A percentile compares a stretch with the other conserved stretches of the same genome.
Conservation (phyloP, 2,329 filamentous ascomycete genomes). For the Helotiales sp. region DNA sequence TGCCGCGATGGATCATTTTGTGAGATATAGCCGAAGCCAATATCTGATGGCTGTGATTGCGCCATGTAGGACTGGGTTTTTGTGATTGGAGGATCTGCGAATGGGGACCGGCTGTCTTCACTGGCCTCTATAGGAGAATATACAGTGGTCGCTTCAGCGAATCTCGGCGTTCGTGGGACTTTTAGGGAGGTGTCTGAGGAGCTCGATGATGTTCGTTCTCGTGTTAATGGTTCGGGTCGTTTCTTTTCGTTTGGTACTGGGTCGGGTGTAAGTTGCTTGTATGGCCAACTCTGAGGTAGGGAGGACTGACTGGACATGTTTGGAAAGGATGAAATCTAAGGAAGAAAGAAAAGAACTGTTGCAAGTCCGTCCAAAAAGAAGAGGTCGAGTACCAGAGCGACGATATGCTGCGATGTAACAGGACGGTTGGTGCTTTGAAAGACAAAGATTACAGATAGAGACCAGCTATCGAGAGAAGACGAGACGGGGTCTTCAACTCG, state of each 20-base stretch:
- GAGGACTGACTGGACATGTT: conserved; percentile 38
- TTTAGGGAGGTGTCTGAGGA: conserved; percentile 54
- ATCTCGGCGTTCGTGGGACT: conserved; percentile 75
- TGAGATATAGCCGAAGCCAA: conserved; percentile 90
- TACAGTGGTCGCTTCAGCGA: conserved; percentile 80
- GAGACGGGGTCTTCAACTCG: conserved; percentile 32
- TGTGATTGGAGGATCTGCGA: conserved; percentile 62
- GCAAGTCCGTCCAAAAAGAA: conserved; percentile 25
- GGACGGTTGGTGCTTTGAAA: conserved; percentile 20
- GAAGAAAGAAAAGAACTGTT: conserved; percentile 17
- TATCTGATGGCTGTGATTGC: conserved; percentile 77
- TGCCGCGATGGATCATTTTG: conserved; percentile 59
- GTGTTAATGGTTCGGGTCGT: conserved; percentile 36
- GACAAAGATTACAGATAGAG: conserved; percentile 43
- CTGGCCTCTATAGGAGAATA: conserved; percentile 73
- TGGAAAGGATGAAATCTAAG: conserved; percentile 26
- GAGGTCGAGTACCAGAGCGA: conserved; percentile 30
- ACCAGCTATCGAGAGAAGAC: conserved; percentile 43
- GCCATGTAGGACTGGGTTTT: conserved; percentile 55
- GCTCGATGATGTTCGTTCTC: conserved; percentile 50
- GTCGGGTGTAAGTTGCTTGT: conserved; percentile 31
- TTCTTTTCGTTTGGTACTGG: conserved; percentile 37
- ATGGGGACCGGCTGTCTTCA: conserved; percentile 55
- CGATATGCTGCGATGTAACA: conserved; percentile 21
- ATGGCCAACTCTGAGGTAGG: conserved; percentile 24